These are phyloP conservation scores for Paramecium sexaurelia DNA, from an alignment of 73 alveolate genomes.

Conservation along the genomic window DNA sequence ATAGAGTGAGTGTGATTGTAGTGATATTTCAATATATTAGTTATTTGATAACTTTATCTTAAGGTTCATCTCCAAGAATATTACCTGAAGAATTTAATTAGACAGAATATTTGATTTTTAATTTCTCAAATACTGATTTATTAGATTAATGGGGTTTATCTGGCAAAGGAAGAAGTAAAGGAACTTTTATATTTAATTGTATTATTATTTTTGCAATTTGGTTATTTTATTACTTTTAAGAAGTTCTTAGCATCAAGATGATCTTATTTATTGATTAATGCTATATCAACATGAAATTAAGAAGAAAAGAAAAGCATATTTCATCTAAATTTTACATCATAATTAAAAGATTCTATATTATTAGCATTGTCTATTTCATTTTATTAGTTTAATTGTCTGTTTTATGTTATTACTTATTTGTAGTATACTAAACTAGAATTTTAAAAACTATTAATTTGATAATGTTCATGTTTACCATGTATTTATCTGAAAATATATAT, in stretches of 20 bases:
- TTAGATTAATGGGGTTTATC: not conserved
- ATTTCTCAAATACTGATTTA: not conserved
- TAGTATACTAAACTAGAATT: not conserved
- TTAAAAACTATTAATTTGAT: not conserved
- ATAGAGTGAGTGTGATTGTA: slow-evolving; percentile 26
- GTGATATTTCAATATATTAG: slow-evolving; percentile 2
- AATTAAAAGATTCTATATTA: not conserved
- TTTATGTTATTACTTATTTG: not conserved
- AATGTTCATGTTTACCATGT: slow-evolving; percentile 28
- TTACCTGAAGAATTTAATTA: not conserved
- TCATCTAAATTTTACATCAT: slow-evolving; percentile 16
- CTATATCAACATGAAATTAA: not conserved
- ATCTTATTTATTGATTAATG: slow-evolving; percentile 36
- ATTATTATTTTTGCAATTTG: slow-evolving; percentile 27
- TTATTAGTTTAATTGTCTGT: not conserved
- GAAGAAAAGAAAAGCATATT: not conserved
- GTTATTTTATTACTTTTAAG: slow-evolving; percentile 26
- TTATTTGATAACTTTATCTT: slow-evolving; percentile 13
- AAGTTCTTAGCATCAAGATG: not conserved
- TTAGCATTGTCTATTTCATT: not conserved
- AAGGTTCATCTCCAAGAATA: slow-evolving; percentile 9
- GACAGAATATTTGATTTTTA: not conserved
- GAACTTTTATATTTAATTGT: slow-evolving; percentile 40
- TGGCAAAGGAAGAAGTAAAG: slow-evolving; percentile 10
- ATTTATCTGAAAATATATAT: not conserved